Conservation (phyloP, 148 eudicot species). For the Silene uniflora region DNA sequence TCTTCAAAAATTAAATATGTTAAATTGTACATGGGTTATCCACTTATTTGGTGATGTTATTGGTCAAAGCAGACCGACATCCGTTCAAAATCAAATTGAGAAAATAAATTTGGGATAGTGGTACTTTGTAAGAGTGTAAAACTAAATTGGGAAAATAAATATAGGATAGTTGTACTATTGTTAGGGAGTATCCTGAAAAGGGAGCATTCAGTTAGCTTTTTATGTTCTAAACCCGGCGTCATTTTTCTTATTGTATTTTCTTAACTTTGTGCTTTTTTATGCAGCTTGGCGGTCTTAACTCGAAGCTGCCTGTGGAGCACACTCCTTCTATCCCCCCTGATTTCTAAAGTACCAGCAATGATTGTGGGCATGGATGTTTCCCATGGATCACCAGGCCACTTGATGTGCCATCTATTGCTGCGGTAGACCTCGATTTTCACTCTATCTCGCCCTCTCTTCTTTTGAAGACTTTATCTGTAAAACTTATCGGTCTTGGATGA, state of each 20-base stretch:
- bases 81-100: neutral
- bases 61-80: neutral
- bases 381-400: no score
- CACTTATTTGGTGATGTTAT: neutral
- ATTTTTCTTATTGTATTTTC: neutral
- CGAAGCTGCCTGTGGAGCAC: conserved; percentile 48
- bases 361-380: no score
- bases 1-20: no score
- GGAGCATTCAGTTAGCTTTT: no score
- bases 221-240: neutral
- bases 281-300: conserved; percentile 83
- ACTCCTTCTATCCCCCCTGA: conserved; percentile 56
- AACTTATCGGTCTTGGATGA: neutral
- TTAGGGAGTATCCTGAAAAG: no score
- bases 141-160: no score
- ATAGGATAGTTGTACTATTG: no score
- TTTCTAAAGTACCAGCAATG: no score
- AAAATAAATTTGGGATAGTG: no score
- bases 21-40: neutral
- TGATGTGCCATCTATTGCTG: no score
- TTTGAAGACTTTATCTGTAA: neutral
- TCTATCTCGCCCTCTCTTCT: neutral
- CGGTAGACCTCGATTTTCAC: no score
- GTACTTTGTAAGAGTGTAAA: no score
- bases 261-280: neutral